Evolutionary conservation across 306 rosid species (phyloP), one percentile per base, ranked within the genome.

Genomic region (Fragaria ananassa): DNA sequence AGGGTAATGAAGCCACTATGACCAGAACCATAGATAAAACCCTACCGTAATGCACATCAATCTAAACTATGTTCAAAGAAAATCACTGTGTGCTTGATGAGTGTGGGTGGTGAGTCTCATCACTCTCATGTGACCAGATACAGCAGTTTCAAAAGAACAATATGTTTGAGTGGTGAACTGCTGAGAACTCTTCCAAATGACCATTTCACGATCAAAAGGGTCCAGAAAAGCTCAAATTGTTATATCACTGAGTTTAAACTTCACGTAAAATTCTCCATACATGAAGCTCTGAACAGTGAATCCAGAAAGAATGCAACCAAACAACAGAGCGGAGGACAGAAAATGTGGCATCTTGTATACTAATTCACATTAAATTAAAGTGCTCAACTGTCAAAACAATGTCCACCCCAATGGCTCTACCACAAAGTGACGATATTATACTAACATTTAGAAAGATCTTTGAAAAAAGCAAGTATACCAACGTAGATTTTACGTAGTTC

Each of bases 231-330:
- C 87, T 78, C 84, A 25, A 9, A 68, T 77, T 77, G 42, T 46
- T 80, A 68, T 84, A 77, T 78, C 87, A 80, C 87, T 68, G 87
- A 5, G 79, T 84, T 84, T 73, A 80, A 80, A 49, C 87, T 60
- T 80, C 87, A 80, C 67, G 25, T 35, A 25, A 74, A 54, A 54
- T 23, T 68, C 79, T 80, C 47, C 77, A 66, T 71, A 57, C 74
- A 50, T 73, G 84, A 77, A 73, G 84, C 79, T 80, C 87, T 68
- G 64, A 82, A 44, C 77, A 77, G 87, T 80, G 87, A 84, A 61
- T n/a, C 23, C 17, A 60, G 57, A 71, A 41, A n/a, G 23, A 31
- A 27, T 6, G 3, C 41, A 4, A 31, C 10, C n/a, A 62, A 44
- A 65, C 17, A 31, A 54, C 19, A 4, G 13, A 14, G 14, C 3